phyloP scores from a whole-genome alignment of 2,329 filamentous ascomycete genomes.

The Ilyonectria robusta region DNA sequence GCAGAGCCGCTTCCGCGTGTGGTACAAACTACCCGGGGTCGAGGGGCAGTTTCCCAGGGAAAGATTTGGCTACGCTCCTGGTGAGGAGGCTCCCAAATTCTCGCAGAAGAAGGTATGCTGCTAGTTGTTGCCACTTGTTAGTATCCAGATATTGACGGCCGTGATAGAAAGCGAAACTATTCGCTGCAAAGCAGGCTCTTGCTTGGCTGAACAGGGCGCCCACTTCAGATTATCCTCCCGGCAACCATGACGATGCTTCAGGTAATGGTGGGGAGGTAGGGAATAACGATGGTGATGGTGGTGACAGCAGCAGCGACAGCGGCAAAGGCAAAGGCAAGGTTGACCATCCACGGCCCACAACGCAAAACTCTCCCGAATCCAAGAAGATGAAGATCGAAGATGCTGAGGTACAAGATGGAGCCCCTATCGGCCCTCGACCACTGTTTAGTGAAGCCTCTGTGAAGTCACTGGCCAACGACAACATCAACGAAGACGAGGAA shows the following conservation, averaged over 20 bases:
- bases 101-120: slow-evolving; percentile 60
- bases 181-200: slow-evolving; percentile 64
- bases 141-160: not conserved
- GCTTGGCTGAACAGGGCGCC: slow-evolving; percentile 53
- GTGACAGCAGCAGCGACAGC: not conserved
- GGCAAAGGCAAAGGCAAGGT: not conserved
- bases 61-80: slow-evolving; percentile 53
- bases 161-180: slow-evolving; percentile 63
- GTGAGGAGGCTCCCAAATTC: slow-evolving; percentile 55
- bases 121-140: too few relatives aligned
- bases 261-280: not conserved
- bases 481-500: slow-evolving; percentile 6
- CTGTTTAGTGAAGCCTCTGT: not conserved
- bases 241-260: not conserved
- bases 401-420: slow-evolving; percentile 29
- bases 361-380: slow-evolving; percentile 19
- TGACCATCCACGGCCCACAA: slow-evolving; percentile 17
- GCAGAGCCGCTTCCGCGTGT: slow-evolving; percentile 42
- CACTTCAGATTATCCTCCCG: not conserved
- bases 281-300: not conserved
- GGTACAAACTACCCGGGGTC: slow-evolving; percentile 43
- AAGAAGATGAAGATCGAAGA: slow-evolving; percentile 37
- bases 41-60: slow-evolving; percentile 44
- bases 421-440: slow-evolving; percentile 1
- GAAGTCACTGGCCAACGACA: not conserved